A percentile compares a stretch with the other conserved stretches of the same genome.
These are phyloP conservation scores for Sphaerulina musiva DNA, from an alignment of 2,329 filamentous ascomycete species.

Conservation along the genomic window DNA sequence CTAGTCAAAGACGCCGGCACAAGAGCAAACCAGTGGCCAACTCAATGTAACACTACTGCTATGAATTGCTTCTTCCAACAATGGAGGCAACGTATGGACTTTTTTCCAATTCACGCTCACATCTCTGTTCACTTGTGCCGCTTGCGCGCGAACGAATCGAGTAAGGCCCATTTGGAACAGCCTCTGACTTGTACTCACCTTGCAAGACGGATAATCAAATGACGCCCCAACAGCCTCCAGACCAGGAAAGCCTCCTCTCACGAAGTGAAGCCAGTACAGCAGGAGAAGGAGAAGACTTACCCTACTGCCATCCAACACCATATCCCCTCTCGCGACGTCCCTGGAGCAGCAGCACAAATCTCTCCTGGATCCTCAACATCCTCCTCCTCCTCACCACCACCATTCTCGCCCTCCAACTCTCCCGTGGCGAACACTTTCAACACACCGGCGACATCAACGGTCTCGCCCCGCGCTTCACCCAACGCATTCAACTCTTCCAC, in stretches of 20 bases:
- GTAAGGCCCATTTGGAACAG: neutral
- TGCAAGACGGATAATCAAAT: neutral
- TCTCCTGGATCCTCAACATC: conserved; percentile 7
- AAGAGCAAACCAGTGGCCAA: neutral
- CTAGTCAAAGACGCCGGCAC: neutral
- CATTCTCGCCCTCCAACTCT: conserved; percentile 3
- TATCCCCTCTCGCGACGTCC: neutral
- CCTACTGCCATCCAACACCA: neutral
- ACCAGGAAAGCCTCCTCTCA: neutral
- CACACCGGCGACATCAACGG: conserved; percentile 12
- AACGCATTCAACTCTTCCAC: conserved; percentile 5
- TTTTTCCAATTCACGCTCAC: too few species aligned
- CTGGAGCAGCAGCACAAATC: conserved; percentile 4
- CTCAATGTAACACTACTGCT: neutral
- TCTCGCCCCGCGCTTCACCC: conserved; percentile 7
- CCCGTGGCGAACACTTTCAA: conserved; percentile 1
- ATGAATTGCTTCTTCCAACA: too few species aligned
- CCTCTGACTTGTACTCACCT: neutral
- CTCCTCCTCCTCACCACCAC: neutral
- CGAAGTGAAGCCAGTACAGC: neutral
- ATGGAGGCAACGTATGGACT: too few species aligned
- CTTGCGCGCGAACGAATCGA: neutral
- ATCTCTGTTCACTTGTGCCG: too few species aligned
- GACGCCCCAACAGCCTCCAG: neutral
- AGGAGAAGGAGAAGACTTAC: neutral